Evolutionary conservation across 805 yeast species (phyloP).

Genomic region (Saccharomycopsis schoenii): DNA sequence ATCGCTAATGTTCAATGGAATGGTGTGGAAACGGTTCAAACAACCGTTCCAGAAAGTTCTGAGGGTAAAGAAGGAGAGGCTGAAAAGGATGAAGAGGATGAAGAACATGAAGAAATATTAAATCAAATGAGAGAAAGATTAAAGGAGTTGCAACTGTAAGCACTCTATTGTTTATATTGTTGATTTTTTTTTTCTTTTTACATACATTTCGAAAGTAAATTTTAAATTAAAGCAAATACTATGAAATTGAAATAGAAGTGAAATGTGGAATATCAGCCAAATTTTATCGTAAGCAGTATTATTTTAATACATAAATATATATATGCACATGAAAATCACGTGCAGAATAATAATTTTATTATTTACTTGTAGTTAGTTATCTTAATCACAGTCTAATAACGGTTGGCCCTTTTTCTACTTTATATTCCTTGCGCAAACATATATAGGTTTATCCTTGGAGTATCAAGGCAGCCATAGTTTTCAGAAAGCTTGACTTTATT

Average conservation of each 20-base stretch:
- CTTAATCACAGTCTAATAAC: too few species aligned
- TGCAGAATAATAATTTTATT: too few species aligned
- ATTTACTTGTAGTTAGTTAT: too few species aligned
- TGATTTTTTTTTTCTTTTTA: not conserved
- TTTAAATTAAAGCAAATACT: too few species aligned
- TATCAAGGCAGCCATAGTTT: too few species aligned
- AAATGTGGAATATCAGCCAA: too few species aligned
- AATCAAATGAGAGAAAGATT: conserved; percentile 85
- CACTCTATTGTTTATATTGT: too few species aligned
- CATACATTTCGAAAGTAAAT: not conserved
- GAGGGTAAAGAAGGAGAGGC: conserved; percentile 24
- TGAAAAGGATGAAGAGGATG: conserved; percentile 28
- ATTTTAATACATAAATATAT: too few species aligned
- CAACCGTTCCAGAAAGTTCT: conserved; percentile 20
- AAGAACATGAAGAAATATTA: conserved; percentile 63
- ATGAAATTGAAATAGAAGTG: too few species aligned
- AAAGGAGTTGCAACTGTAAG: conserved; percentile 55
- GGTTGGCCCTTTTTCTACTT: not conserved
- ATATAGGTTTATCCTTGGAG: not conserved
- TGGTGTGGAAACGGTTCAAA: conserved; percentile 25
- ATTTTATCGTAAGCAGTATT: too few species aligned
- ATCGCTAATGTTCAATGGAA: conserved; percentile 34
- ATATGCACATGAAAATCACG: too few species aligned
- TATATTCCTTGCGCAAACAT: not conserved
- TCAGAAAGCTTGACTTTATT: too few species aligned